A percentile compares a stretch with the other conserved stretches of the same genome.
phyloP scores from a whole-genome alignment of 1,139 yeast genomes.

The Geotrichum carabidarum region DNA sequence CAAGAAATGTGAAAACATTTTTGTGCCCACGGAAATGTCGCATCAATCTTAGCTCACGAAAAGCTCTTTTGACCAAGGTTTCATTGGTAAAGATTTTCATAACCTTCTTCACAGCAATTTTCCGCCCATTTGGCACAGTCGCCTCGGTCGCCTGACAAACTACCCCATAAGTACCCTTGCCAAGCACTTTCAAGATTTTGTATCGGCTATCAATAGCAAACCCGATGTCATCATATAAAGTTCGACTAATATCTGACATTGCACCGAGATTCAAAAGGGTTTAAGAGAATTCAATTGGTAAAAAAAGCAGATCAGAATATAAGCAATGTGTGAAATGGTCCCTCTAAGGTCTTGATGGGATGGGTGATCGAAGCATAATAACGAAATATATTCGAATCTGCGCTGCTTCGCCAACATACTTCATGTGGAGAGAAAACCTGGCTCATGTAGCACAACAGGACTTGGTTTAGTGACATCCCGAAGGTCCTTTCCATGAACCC shows the following conservation, averaged over 20 bases:
- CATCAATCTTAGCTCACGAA: slow-evolving; percentile 74
- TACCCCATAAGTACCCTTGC: slow-evolving; percentile 85
- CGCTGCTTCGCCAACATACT: no score
- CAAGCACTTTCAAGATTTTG: slow-evolving; percentile 54
- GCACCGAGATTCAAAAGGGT: not conserved
- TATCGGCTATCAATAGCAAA: slow-evolving; percentile 66
- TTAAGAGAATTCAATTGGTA: not conserved
- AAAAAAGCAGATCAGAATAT: not conserved
- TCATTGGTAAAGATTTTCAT: slow-evolving; percentile 60
- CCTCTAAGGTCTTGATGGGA: no score
- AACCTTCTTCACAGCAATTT: slow-evolving; percentile 73
- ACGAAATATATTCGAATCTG: no score
- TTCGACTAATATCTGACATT: slow-evolving; percentile 19
- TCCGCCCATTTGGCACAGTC: slow-evolving; percentile 23
- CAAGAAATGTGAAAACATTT: slow-evolving; percentile 42
- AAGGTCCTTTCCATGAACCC: no score
- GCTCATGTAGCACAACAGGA: no score
- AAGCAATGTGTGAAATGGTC: not conserved
- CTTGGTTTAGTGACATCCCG: no score
- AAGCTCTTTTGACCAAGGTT: slow-evolving; percentile 64
- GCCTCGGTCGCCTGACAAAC: slow-evolving; percentile 72
- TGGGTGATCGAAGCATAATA: no score
- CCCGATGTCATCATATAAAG: slow-evolving; percentile 25
- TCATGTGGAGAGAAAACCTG: no score
- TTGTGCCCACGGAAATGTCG: slow-evolving; percentile 75